Evolutionary conservation across 192 early-diverging fungal species (phyloP).

Genomic region (Linnemannia exigua): DNA sequence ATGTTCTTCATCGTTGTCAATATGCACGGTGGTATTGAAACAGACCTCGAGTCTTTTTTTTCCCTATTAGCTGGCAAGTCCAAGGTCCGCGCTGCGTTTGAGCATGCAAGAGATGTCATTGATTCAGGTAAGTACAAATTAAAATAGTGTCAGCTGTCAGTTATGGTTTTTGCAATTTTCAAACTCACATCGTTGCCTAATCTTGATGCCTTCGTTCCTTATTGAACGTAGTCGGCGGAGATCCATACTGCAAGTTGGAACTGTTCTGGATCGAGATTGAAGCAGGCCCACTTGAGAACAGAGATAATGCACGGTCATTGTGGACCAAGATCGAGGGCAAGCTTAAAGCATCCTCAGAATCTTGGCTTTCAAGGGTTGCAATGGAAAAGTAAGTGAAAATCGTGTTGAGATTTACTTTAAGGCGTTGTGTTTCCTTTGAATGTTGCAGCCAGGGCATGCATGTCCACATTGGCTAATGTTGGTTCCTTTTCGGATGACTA

Average conservation of each 20-base stretch:
- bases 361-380: constrained; percentile 34
- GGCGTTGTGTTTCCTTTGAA: not conserved
- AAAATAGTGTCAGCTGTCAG: not conserved
- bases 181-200: not conserved
- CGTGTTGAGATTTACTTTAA: no score
- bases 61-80: constrained; percentile 16
- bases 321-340: constrained; percentile 30
- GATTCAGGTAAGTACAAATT: constrained; percentile 19
- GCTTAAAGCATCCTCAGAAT: constrained; percentile 28
- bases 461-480: not conserved
- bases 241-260: constrained; percentile 37
- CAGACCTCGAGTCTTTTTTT: not conserved
- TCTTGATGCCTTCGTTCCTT: not conserved
- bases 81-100: constrained; percentile 10
- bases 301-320: constrained; percentile 22
- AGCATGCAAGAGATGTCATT: constrained; percentile 28
- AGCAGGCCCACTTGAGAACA: constrained; percentile 9
- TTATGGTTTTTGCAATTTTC: not conserved
- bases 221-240: constrained; percentile 38
- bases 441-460: not conserved
- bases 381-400: constrained; percentile 27
- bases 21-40: not conserved
- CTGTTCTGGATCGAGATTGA: constrained; percentile 44
- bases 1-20: not conserved
- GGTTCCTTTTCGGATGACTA: not conserved